Evolutionary conservation across 495 filamentous ascomycete species (phyloP), one percentile per base, ranked within the genome.

Genomic region (Penicillium diatomitis): DNA sequence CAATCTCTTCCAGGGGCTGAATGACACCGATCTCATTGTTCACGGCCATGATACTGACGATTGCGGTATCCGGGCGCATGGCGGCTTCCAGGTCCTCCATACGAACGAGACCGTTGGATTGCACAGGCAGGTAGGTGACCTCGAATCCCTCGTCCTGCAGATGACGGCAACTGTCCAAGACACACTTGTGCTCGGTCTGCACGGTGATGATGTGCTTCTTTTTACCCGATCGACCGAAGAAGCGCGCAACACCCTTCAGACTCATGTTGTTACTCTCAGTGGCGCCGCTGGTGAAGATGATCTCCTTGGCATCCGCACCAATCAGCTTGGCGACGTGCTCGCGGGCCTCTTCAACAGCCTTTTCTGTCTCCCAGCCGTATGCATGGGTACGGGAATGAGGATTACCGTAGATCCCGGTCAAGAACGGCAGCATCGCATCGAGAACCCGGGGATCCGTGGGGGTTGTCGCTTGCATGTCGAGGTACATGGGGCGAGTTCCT

Each of bases 251-350:
- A 47, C 92, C 92, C 70, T 98, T 98, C 74, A 97, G 86, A 62
- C 87, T 94, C 92, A 98, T 98, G 60, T 98, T 98, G 72, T 98
- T 98, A 63, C 89, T 95, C 74, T 98, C 92, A 0, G 92, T 98
- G 12, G 92, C 92, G 48, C 92, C 92, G 54, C 89, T 96, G 5
- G 92, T 98, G 69, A 96, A 97, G 61, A 98, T 92, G 51, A 98
- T 97, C 59, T 98, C 92, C 68, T 97, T 98, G 5, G 92, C 75
- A 61, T 98, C 87, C 9, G 92, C 94, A 31, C 94, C 92, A 49
- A 98, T 90, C 37, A 98, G 73, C 20, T 77, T 77, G 6, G 92
- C 92, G 50, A 96, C 76, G 58, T 96, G 75, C 54, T 81, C 77
- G 52, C 92, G 78, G 39, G 94, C 89, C 45, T 87, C 72, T 60